These are phyloP conservation scores for Exophiala spinifera DNA, from an alignment of 2,329 filamentous ascomycete species.

Conservation along the genomic window DNA sequence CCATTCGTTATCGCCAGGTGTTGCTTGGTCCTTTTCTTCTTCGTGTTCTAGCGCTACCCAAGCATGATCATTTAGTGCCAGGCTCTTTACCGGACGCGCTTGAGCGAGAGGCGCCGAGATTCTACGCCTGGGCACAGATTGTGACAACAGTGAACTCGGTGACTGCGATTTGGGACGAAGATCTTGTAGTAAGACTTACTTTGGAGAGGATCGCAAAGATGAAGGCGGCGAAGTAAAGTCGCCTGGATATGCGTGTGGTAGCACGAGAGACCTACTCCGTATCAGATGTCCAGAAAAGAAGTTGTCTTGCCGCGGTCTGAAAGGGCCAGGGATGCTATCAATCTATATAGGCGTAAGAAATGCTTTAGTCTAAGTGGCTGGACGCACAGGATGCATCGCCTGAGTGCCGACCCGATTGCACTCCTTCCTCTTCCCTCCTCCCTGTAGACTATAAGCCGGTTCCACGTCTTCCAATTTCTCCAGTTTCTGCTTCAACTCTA, in stretches of 20 bases:
- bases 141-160: slow-evolving; percentile 64
- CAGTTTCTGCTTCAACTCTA: no score
- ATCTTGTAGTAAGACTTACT: slow-evolving; percentile 41
- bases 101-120: slow-evolving; percentile 59
- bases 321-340: no score
- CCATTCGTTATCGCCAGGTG: slow-evolving; percentile 44
- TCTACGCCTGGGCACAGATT: slow-evolving; percentile 63
- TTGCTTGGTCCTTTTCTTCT: slow-evolving; percentile 65
- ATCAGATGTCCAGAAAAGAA: no score
- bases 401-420: no score
- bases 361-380: no score
- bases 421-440: no score
- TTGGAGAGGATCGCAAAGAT: slow-evolving; percentile 39
- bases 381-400: no score
- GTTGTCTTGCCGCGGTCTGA: no score
- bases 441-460: no score
- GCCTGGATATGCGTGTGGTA: neutral
- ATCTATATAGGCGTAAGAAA: no score
- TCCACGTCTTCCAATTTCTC: no score
- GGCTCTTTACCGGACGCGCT: slow-evolving; percentile 43
- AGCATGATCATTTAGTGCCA: slow-evolving; percentile 54
- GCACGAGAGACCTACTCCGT: no score
- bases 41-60: slow-evolving; percentile 54
- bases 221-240: neutral
- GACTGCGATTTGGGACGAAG: slow-evolving; percentile 58